Percentiles rank a stretch among this genome's conserved stretches.
Conservation (phyloP, 2,329 filamentous ascomycete species). For the Setomelanomma holmii region DNA sequence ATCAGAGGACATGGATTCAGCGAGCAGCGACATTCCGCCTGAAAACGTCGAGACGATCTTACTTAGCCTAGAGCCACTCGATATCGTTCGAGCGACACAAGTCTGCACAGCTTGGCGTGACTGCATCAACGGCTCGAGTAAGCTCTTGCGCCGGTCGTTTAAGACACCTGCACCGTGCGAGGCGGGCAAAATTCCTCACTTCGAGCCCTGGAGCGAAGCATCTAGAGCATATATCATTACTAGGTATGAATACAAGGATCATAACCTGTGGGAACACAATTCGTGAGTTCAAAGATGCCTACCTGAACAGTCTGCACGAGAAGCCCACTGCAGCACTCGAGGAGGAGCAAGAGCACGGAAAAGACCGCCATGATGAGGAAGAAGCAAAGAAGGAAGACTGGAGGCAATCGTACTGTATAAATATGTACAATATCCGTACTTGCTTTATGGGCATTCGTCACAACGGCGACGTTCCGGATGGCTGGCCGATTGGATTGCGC, state of each 20-base stretch:
- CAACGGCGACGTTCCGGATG: neutral
- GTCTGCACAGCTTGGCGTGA: neutral
- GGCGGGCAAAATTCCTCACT: constrained; percentile 2
- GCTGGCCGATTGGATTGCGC: neutral
- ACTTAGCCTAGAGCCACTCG: neutral
- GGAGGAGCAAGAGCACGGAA: neutral
- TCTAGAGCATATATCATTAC: constrained; percentile 18
- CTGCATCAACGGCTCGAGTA: neutral
- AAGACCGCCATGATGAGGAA: neutral
- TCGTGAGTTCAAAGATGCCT: neutral
- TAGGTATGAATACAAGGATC: neutral
- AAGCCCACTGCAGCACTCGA: neutral
- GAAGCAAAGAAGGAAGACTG: neutral
- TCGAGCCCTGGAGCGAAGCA: constrained; percentile 22
- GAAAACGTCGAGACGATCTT: neutral
- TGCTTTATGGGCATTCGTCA: neutral
- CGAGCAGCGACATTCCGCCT: too few species aligned
- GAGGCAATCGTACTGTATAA: neutral
- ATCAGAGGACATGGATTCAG: too few species aligned
- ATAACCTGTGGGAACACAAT: neutral
- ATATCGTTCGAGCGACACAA: neutral
- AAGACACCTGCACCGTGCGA: constrained; percentile 5
- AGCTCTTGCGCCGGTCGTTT: neutral
- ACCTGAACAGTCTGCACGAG: neutral
- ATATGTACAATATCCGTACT: neutral